Percentiles rank a stretch among this genome's conserved stretches.
Evolutionary conservation across 2,329 filamentous ascomycete species (phyloP).

Genomic region (Colletotrichum higginsianum): DNA sequence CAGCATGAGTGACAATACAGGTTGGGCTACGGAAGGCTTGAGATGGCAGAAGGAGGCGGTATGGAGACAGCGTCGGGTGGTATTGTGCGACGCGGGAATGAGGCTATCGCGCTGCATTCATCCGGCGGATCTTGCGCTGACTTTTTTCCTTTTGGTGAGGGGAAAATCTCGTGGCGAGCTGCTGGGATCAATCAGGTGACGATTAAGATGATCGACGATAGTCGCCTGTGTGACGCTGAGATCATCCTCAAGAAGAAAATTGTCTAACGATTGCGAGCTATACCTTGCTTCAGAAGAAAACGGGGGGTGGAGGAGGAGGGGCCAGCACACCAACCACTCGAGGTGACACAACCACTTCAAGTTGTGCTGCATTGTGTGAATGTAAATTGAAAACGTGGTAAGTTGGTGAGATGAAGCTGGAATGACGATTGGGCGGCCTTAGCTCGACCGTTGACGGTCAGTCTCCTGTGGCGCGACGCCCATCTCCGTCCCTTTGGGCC

Average conservation of each 20-base stretch:
- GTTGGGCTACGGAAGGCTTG: slow-evolving; percentile 22
- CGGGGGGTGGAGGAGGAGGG: not conserved
- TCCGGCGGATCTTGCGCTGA: slow-evolving; percentile 21
- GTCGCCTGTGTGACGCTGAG: slow-evolving; percentile 38
- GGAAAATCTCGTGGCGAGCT: slow-evolving; percentile 28
- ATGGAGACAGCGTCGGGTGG: slow-evolving; percentile 8
- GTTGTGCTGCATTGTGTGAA: slow-evolving; percentile 23
- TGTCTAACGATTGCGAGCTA: slow-evolving; percentile 21
- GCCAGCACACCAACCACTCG: slow-evolving; percentile 13
- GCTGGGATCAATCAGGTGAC: slow-evolving; percentile 36
- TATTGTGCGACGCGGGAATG: slow-evolving; percentile 19
- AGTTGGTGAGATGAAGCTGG: not conserved
- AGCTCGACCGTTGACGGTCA: slow-evolving; percentile 23
- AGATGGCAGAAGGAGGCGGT: slow-evolving; percentile 13
- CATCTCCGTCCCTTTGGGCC: slow-evolving; percentile 8
- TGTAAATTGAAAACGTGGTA: slow-evolving; percentile 4
- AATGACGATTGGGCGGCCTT: not conserved
- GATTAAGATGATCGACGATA: slow-evolving; percentile 37
- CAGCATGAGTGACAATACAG: slow-evolving; percentile 7
- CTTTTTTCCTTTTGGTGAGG: slow-evolving; percentile 14
- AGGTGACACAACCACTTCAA: slow-evolving; percentile 19
- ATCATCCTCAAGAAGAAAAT: slow-evolving; percentile 29
- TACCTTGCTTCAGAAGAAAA: slow-evolving; percentile 17
- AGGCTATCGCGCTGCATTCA: slow-evolving; percentile 22
- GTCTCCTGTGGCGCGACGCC: not conserved